Base-by-base conservation (phyloP, 768 basidiomycete species). In the Zangia roseola region DNA sequence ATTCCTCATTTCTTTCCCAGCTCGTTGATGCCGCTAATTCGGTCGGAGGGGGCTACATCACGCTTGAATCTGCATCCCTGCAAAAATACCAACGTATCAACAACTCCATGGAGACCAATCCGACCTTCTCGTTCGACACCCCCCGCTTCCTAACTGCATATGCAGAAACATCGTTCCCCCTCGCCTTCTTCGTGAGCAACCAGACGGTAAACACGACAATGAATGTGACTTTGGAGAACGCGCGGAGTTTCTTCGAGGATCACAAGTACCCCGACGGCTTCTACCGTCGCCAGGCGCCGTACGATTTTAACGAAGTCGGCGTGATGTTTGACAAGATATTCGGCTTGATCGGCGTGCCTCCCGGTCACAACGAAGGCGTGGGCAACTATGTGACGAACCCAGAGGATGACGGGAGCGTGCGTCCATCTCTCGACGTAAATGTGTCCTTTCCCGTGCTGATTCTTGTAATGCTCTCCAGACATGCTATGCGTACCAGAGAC, bases 171-270 rank as follows among this genome's bases (percentile, higher is more conserved):
- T 58, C 53, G 0, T 64, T 61, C n/a, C 62, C 62, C 2, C 49
- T 64, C 8, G 62, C 55, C 6, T 64, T 63, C 37, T 62, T 64
- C 39, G 56, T 53, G 21, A 62, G 53, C 47, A 54, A 61, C 37
- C 61, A 60, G 33, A 62, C 55, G 9, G 43, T 2, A 21, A 39
- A 53, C 40, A 52, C 58, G 37, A 62, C 62, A 13, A 10, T 48
- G 2, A 52, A 53, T 13, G 41, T 6, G 16, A 52, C 59, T 10
- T 5, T 63, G 4, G 53, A 54, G 8, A 2, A 53, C 8, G 61
- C 61, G 10, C 47, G 51, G 31, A 60, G 55, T 40, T 63, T 63
- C 50, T 63, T 47, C n/a, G 5, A 63, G n/a, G 0, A 6, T 3
- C 55, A 63, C 44, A 33, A 39, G 49, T 63, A 42, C 26, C 61